phyloP scores from a whole-genome alignment of 169 alveolate species.

The Plasmodium berghei region DNA sequence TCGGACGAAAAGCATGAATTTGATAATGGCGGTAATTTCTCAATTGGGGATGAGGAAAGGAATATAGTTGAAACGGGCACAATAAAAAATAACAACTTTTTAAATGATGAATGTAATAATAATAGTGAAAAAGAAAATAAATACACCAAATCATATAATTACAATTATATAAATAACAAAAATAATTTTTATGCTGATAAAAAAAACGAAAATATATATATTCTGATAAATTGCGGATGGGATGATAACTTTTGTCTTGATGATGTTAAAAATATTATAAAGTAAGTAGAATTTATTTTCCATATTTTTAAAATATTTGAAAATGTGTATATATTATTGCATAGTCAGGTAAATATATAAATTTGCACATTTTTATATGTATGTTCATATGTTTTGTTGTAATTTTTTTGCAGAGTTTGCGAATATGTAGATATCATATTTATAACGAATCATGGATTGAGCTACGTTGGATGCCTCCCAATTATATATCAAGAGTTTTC shows the following conservation, averaged over 20 bases:
- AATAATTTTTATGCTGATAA: conserved; percentile 47
- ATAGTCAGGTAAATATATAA: neutral
- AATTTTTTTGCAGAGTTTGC: conserved; percentile 35
- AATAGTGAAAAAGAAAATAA: neutral
- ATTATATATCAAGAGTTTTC: conserved; percentile 24
- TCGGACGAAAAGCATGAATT: neutral
- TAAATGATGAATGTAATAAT: conserved; percentile 6
- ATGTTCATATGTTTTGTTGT: neutral
- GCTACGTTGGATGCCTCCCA: conserved; percentile 55
- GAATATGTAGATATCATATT: conserved; percentile 38
- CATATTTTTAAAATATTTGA: neutral
- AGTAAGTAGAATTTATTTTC: conserved; percentile 19
- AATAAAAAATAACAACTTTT: neutral
- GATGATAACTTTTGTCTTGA: conserved; percentile 60
- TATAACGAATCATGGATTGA: conserved; percentile 50
- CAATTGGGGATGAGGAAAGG: neutral
- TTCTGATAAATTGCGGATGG: conserved; percentile 76
- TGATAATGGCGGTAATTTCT: neutral
- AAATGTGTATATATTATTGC: neutral
- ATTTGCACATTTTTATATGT: neutral
- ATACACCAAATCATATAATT: conserved; percentile 34
- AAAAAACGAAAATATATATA: conserved; percentile 59
- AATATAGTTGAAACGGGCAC: neutral
- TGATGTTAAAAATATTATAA: conserved; percentile 43
- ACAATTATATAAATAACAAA: conserved; percentile 71